These are phyloP conservation scores for Podaxis carcinomalis DNA, from an alignment of 768 basidiomycete species.

Conservation along the genomic window DNA sequence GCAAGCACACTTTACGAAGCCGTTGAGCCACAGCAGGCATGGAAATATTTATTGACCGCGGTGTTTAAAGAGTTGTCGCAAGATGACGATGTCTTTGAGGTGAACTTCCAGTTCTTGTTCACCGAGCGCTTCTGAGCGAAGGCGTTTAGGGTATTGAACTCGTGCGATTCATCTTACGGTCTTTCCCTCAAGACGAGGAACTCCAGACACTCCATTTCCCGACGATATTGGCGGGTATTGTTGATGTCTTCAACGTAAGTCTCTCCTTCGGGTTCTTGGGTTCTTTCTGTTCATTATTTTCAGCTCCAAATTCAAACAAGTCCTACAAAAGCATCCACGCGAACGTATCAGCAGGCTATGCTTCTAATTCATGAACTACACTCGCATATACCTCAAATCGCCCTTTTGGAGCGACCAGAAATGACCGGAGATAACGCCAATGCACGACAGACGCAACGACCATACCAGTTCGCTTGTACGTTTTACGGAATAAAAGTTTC, in stretches of 20 bases:
- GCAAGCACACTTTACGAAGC: slow-evolving; percentile 88
- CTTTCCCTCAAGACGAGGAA: slow-evolving; percentile 88
- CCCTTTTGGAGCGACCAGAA: slow-evolving; percentile 48
- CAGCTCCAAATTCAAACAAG: slow-evolving; percentile 36
- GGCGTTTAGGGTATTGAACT: slow-evolving; percentile 57
- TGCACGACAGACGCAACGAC: slow-evolving; percentile 26
- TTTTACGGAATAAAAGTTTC: slow-evolving; percentile 48
- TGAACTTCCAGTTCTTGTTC: slow-evolving; percentile 19
- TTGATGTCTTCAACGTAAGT: slow-evolving; percentile 62
- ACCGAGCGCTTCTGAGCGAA: background rate
- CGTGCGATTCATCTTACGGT: slow-evolving; percentile 65
- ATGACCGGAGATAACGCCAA: slow-evolving; percentile 32
- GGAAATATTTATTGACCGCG: slow-evolving; percentile 67
- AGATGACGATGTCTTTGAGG: slow-evolving; percentile 43
- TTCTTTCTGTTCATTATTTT: slow-evolving; percentile 3
- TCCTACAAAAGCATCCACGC: slow-evolving; percentile 27
- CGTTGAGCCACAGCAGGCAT: slow-evolving; percentile 84
- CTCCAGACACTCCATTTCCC: slow-evolving; percentile 78
- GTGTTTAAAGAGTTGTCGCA: slow-evolving; percentile 53
- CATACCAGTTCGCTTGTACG: slow-evolving; percentile 53
- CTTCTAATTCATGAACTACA: slow-evolving; percentile 52
- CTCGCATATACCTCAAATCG: slow-evolving; percentile 43
- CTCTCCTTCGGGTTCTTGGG: background rate
- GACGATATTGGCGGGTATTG: slow-evolving; percentile 63
- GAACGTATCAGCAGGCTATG: slow-evolving; percentile 34